Evolutionary conservation across 202 grass and related monocot species (phyloP).

Genomic region (Elaeis oleifera): DNA sequence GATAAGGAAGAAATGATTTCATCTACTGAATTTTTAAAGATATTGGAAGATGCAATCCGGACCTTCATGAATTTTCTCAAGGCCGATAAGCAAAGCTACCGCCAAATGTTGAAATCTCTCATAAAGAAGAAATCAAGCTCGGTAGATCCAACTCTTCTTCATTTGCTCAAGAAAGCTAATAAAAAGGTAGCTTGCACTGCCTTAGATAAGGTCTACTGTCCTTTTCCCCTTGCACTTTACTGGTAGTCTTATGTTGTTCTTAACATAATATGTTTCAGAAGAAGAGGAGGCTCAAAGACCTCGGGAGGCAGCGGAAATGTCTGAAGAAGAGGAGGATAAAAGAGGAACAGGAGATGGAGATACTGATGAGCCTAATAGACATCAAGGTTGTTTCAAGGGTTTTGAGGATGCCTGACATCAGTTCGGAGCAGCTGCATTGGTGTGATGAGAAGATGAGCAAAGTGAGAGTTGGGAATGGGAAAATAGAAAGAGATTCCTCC

Average conservation of each 20-base stretch:
- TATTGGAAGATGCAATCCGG: conserved; percentile 64
- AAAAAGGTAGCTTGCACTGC: conserved; percentile 32
- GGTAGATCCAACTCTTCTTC: conserved; percentile 28
- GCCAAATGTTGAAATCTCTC: conserved; percentile 53
- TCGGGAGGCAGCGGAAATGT: conserved; percentile 46
- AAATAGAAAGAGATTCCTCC: conserved; percentile 59
- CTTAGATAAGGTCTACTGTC: not conserved
- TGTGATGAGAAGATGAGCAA: conserved; percentile 89
- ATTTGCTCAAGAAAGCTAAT: conserved; percentile 63
- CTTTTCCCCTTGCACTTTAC: not conserved
- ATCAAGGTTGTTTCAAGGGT: conserved; percentile 72
- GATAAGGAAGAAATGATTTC: conserved; percentile 70
- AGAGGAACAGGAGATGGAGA: conserved; percentile 49
- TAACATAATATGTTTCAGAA: conserved; percentile 40
- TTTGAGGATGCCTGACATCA: conserved; percentile 61
- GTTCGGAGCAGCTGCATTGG: conserved; percentile 83
- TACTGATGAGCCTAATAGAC: conserved; percentile 79
- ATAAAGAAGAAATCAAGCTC: conserved; percentile 39
- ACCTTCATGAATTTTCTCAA: conserved; percentile 83
- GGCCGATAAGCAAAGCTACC: conserved; percentile 53
- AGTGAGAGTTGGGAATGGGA: conserved; percentile 43
- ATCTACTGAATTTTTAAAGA: conserved; percentile 56
- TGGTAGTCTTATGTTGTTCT: too few species aligned
- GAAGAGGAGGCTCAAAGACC: conserved; percentile 65
- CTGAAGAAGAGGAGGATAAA: conserved; percentile 46